Evolutionary conservation across 1,284 basidiomycete species (phyloP).

Genomic region (Mycosarcoma maydis): DNA sequence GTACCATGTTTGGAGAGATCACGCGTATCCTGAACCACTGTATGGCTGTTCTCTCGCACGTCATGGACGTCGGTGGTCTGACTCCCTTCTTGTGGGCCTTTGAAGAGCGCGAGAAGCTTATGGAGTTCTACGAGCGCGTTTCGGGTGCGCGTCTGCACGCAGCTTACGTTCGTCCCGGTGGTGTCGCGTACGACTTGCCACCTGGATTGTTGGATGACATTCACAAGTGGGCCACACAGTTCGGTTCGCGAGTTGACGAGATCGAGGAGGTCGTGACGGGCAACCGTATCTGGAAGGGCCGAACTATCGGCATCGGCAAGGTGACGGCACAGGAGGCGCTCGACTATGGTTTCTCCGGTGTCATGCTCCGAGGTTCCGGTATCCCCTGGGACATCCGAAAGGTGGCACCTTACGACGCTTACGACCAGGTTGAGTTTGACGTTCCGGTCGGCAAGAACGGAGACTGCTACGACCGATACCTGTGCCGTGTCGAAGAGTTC

Average conservation of each 20-base stretch:
- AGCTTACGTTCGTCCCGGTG: conserved; percentile 97
- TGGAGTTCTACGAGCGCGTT: conserved; percentile 99
- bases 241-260: conserved; percentile 88
- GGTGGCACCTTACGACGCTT: conserved; percentile 93
- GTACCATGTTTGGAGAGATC: conserved; percentile 95
- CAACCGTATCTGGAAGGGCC: conserved; percentile 97
- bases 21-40: conserved; percentile 96
- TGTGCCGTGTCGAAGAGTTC: conserved; percentile 98
- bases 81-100: conserved; percentile 99
- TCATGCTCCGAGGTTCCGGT: conserved; percentile 95
- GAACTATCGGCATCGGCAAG: conserved; percentile 88
- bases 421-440: conserved; percentile 97
- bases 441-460: conserved; percentile 95
- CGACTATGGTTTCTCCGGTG: conserved; percentile 93
- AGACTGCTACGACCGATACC: conserved; percentile 93
- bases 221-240: conserved; percentile 97
- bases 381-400: conserved; percentile 93
- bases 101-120: conserved; percentile 99
- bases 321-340: conserved; percentile 93
- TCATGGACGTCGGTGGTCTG: conserved; percentile 82
- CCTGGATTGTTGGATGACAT: conserved; percentile 97
- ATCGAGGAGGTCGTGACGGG: conserved; percentile 97
- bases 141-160: conserved; percentile 96
- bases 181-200: conserved; percentile 96
- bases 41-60: conserved; percentile 94